Evolutionary conservation across 192 early-diverging fungal species (phyloP), one percentile per base, ranked within the genome.

Genomic region (Podila epicladia): DNA sequence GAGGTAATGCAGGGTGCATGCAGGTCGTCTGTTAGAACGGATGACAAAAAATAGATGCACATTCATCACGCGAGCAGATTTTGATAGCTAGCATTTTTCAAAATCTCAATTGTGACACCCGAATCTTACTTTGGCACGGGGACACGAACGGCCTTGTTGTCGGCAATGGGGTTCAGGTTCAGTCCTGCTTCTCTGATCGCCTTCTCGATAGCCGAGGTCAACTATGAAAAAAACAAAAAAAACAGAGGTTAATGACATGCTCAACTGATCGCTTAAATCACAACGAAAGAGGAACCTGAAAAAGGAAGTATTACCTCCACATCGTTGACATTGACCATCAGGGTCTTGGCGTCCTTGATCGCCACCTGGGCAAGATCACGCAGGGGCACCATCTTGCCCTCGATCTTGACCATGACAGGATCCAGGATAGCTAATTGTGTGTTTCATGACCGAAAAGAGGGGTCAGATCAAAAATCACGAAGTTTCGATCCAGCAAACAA

Each of bases 321-420:
- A 64, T 94, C 91, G 71, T 93, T 91, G 17, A 95, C 85, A 35
- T 91, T 89, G 15, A 97, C 93, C 65, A 95, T 72, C 58, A 97
- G 83, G 20, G 90, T 93, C 64, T 95, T 92, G 32, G 94, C 91
- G 62, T 97, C 94, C 76, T 95, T 94, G 73, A 95, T 87, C 20
- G 91, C 86, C 7, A 97, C 86, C 75, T 93, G 92, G 3, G 94
- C 93, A 22, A 95, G 63, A 41, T 92, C 90, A 1, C 87, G 78
- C 26, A 97, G 74, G 17, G 84, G 71, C 31, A 89, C 88, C 24
- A 85, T 86, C 15, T 82, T 83, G 29, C 79, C 72, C 55, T 92
- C 87, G 48, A 93, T 74, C 51, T 83, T 73, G 17, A 96, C 91
- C 55, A 78, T 83, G 4, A 96, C 87, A 15, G 85, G 75, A 68